Evolutionary conservation across 257 asterid species (phyloP).

Genomic region (Eucommia ulmoides): DNA sequence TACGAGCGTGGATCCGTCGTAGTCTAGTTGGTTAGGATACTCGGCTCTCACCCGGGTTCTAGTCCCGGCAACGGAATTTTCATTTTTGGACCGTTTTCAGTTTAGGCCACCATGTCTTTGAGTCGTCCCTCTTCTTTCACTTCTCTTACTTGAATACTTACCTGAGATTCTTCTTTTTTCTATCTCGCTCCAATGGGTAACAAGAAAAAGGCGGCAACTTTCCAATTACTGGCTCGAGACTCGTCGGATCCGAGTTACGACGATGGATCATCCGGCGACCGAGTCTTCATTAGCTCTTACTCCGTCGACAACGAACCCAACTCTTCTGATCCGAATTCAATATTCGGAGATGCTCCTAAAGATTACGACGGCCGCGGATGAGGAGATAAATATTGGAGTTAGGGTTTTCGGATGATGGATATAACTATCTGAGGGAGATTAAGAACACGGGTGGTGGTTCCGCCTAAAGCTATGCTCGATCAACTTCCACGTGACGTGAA

Average conservation of each 20-base stretch:
- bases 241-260: background rate
- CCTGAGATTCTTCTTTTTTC: no score
- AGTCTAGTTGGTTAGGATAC: conserved; percentile 97
- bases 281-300: background rate
- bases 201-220: background rate
- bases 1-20: no score
- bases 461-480: background rate
- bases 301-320: background rate
- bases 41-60: conserved; percentile 99
- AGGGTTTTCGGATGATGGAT: background rate
- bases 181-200: no score
- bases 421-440: background rate
- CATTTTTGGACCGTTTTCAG: no score
- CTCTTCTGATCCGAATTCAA: background rate
- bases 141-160: no score
- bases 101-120: no score
- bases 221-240: background rate
- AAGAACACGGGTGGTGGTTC: background rate
- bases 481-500: background rate
- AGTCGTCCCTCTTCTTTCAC: no score
- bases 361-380: background rate
- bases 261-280: background rate
- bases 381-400: background rate
- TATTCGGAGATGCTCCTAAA: background rate
- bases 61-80: no score